Base-by-base conservation (phyloP, 2,329 filamentous ascomycete genomes). In the Botrytis galanthina region DNA sequence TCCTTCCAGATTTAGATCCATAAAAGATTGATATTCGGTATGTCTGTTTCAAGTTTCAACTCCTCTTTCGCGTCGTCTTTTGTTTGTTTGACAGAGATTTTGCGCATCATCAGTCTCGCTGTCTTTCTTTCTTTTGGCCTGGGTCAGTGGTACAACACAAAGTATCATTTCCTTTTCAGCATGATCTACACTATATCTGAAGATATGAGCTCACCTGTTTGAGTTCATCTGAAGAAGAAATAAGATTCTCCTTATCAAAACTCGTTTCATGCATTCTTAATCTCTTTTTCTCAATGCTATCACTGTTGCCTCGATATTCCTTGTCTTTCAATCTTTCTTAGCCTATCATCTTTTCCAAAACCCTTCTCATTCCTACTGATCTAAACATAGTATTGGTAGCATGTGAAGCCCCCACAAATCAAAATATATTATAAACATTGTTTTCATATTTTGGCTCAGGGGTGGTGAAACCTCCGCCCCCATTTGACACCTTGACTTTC, bases 181-280 rank as follows among this genome's bases (percentile, higher is more conserved):
- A 66, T 46, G 70, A 71, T 71, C 70, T 39, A 46, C 70, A 72
- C 60, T 67, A 59, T 72, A 59, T 44, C 39, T 67, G 64, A 67
- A 67, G 44, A 54, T 51, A 72, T 72, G 61, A 72, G 70, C 61
- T 72, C 70, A 68, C 29, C 46, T n/a, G 48, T 67, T 22, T 44
- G 14, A 37, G 70, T 48, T 44, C 62, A 37, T 67, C 42, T 71
- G 46, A 63, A 62, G 44, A 35, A 20, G 37, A 71, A 71, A 62
- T 42, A 63, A 71, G 69, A 71, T 39, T 63, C 46, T 35, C 60
- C 70, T 72, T 72, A 44, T 67, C 32, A n/a, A 72, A 42, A 66
- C 37, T 39, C 51, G 61, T 66, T 72, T 72, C 48, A 57, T 67
- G 35, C 57, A 57, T 66, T 67, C 48, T 57, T 67, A 66, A 64